Conservation (phyloP, 495 filamentous ascomycete genomes). For the Xylaria nigripes region DNA sequence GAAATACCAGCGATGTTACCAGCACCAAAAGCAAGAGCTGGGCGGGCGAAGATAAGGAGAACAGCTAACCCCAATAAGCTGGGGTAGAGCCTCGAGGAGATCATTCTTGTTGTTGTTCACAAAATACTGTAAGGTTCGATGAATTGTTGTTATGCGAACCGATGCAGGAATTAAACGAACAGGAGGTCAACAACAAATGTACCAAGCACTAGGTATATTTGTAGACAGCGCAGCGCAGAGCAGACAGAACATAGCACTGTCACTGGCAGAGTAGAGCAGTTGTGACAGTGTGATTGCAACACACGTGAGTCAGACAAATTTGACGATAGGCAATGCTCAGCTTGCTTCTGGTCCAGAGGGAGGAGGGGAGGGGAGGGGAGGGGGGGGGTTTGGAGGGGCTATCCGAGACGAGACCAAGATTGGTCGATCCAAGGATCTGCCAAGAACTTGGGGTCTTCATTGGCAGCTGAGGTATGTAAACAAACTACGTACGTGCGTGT, state of each 20-base stretch:
- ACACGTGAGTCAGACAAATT: background rate
- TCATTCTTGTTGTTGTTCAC: constrained; percentile 22
- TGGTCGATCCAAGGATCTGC: constrained; percentile 6
- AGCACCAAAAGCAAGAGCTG: constrained; percentile 74
- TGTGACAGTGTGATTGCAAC: background rate
- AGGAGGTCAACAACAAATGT: too few species aligned
- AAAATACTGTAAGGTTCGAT: background rate
- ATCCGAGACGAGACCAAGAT: constrained; percentile 1
- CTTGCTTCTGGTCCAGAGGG: background rate
- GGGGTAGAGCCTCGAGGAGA: constrained; percentile 33
- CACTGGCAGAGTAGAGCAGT: background rate
- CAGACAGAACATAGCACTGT: too few species aligned
- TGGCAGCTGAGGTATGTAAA: background rate
- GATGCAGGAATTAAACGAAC: background rate
- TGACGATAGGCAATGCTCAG: background rate
- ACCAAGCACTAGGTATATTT: too few species aligned
- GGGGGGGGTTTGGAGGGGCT: constrained; percentile 4
- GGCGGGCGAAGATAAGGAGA: constrained; percentile 43
- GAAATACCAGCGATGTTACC: constrained; percentile 74
- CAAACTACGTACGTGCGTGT: too few species aligned
- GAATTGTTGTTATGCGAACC: background rate
- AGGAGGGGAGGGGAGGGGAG: constrained; percentile 10
- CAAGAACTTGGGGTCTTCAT: background rate
- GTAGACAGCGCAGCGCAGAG: too few species aligned
- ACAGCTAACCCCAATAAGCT: constrained; percentile 37